phyloP scores from a whole-genome alignment of 2,329 filamentous ascomycete species.

The Sarocladiaceae sp. region DNA sequence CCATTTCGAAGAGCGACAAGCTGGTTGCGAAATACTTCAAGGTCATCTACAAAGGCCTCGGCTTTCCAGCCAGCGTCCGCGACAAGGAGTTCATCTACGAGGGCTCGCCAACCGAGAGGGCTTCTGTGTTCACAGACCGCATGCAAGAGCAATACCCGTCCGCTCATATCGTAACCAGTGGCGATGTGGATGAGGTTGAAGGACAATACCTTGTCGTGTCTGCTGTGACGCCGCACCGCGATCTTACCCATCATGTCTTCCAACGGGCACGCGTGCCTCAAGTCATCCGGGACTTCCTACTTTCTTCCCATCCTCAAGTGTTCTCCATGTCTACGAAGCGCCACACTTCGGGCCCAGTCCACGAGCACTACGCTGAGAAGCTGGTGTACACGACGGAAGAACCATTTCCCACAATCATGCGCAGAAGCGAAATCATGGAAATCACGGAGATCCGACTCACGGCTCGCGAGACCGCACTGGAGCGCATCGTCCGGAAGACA shows the following conservation, averaged over 20 bases:
- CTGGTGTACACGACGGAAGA: constrained; percentile 78
- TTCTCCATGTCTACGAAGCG: constrained; percentile 76
- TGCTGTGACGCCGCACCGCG: constrained; percentile 75
- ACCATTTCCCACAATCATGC: constrained; percentile 84
- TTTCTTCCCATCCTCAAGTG: constrained; percentile 70
- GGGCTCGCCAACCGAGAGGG: constrained; percentile 70
- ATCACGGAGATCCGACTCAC: constrained; percentile 62
- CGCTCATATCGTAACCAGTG: constrained; percentile 72
- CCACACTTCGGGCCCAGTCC: constrained; percentile 62
- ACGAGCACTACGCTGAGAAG: constrained; percentile 79
- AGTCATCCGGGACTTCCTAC: constrained; percentile 78
- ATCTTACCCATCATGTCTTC: constrained; percentile 78
- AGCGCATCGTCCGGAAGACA: constrained; percentile 87
- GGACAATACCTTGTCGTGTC: constrained; percentile 87
- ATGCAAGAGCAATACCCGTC: constrained; percentile 88
- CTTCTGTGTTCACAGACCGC: constrained; percentile 79
- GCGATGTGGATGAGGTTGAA: constrained; percentile 73
- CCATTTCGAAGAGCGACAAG: constrained; percentile 75
- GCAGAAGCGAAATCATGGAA: constrained; percentile 78
- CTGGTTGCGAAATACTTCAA: constrained; percentile 84
- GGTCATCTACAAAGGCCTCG: constrained; percentile 83
- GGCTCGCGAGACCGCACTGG: constrained; percentile 82
- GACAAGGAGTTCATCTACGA: constrained; percentile 95
- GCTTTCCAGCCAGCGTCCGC: constrained; percentile 74
- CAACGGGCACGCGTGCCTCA: constrained; percentile 82